Percentiles rank a stretch among this genome's conserved stretches.
phyloP scores from a whole-genome alignment of 139 green algal genomes.

The Tetradesmus obliquus region DNA sequence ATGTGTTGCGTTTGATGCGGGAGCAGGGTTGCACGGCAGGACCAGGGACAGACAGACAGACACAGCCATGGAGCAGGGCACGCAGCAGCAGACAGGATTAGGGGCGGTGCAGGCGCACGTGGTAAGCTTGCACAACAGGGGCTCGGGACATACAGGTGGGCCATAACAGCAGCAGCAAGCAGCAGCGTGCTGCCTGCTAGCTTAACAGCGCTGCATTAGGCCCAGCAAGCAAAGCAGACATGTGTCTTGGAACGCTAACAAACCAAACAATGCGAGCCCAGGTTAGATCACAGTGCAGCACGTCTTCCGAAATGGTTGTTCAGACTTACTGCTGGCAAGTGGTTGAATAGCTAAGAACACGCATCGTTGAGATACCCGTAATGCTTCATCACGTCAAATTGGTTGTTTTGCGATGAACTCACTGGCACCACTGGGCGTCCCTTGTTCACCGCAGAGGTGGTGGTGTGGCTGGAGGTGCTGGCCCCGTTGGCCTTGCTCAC shows the following conservation, averaged over 20 bases:
- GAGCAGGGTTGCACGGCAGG: too few relatives aligned
- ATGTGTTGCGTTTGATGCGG: too few relatives aligned
- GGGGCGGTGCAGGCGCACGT: background rate
- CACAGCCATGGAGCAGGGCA: background rate
- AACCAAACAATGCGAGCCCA: background rate
- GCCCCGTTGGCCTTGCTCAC: background rate
- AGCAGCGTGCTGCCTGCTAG: background rate
- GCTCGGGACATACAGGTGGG: background rate
- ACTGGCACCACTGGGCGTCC: background rate
- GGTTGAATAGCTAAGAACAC: background rate
- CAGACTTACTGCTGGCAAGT: background rate
- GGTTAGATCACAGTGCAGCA: background rate
- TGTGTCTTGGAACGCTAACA: background rate
- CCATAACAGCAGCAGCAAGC: background rate
- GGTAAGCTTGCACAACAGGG: background rate
- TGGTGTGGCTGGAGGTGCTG: background rate
- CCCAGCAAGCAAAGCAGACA: background rate
- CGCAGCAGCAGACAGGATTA: background rate
- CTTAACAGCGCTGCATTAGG: background rate
- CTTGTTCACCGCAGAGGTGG: constrained; percentile 7
- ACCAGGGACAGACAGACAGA: background rate
- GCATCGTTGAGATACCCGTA: background rate
- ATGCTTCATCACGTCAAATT: background rate
- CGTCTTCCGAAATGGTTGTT: background rate
- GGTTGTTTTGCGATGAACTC: background rate